phyloP scores from a whole-genome alignment of 345 rosid genomes.

The Syzygium aromaticum region DNA sequence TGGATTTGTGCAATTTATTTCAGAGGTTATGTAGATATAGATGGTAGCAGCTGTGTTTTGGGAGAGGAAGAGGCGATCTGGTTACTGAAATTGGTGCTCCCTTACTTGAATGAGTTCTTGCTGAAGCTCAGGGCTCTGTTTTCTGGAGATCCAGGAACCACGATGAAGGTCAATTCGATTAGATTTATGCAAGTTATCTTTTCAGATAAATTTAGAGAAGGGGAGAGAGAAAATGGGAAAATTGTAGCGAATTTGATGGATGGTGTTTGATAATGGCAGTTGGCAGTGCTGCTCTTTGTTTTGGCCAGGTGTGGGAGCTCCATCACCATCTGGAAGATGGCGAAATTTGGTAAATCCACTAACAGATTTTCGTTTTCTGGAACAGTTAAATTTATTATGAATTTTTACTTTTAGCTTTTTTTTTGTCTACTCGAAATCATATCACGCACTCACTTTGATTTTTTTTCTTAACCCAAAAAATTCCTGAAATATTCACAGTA shows the following conservation, averaged over 20 bases:
- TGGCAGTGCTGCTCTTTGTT: slow-evolving; percentile 80
- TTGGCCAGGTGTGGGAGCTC: slow-evolving; percentile 85
- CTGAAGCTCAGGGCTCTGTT: slow-evolving; percentile 64
- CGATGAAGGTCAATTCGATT: slow-evolving; percentile 61
- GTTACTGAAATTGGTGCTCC: slow-evolving; percentile 55
- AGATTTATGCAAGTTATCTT: not conserved
- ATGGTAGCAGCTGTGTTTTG: slow-evolving; percentile 29
- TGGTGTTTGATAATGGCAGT: slow-evolving; percentile 36
- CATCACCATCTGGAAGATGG: slow-evolving; percentile 90
- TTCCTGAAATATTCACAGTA: not conserved
- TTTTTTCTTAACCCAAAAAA: not conserved
- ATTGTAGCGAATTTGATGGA: slow-evolving; percentile 6
- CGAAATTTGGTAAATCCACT: slow-evolving; percentile 53
- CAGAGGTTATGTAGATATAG: slow-evolving; percentile 43
- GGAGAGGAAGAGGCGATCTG: slow-evolving; percentile 83
- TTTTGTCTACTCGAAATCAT: not conserved
- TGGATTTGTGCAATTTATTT: not conserved
- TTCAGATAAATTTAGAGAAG: not conserved
- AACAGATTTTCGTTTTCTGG: not conserved
- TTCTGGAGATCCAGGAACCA: slow-evolving; percentile 84
- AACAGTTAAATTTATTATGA: not conserved
- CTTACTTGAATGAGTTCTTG: slow-evolving; percentile 76
- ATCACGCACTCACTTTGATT: not conserved
- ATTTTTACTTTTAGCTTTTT: not conserved
- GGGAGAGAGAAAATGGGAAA: not conserved